Base-by-base conservation (phyloP, 1,284 basidiomycete species). In the Tilletiopsis washingtonensis region DNA sequence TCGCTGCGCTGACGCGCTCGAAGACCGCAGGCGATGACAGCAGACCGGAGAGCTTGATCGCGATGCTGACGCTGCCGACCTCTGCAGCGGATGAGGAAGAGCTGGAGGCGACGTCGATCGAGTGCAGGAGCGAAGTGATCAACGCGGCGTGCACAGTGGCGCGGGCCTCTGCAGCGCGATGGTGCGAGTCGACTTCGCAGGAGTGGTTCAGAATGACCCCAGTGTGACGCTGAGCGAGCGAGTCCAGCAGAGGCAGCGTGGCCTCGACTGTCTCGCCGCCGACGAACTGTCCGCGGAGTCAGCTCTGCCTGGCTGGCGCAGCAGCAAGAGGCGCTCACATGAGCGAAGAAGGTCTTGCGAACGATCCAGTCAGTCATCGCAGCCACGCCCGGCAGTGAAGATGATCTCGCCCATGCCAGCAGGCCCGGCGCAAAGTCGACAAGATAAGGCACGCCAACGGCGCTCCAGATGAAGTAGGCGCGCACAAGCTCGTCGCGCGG, bases 131-230 rank as follows among this genome's bases (percentile, higher is more conserved):
- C 52, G 59, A 62, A 40, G 57, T 53, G 24, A 62, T 51, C 24
- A 67, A 54, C 17, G 51, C 51, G 19, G 54, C 47, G 46, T 63
- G 62, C 5, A 63, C 46, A 3, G 57, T 51, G 15, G 45, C 43
- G 27, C 5, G 17, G 21, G 42, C 42, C 12, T 43, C n/a, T 43
- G 34, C 42, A 17, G n/a, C 9, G 42, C 42, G 17, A 12, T 19
- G 12, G n/a, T 43, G n/a, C 4, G 25, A 29, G 38, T 75, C 65
- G 9, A 86, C 87, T 74, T 91, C 88, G 23, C 88, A 87, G 40
- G 83, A 86, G 75, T 91, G 91, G 29, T 81, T 84, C 59, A 94
- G 81, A 15, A 93, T 76, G n/a, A 81, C 78, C 4, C 88, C 90
- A 54, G 84, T 84, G 61, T 85, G 84, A 57, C 57, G 53, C 17